Conservation (phyloP, 2,329 filamentous ascomycete genomes). For the Proliferodiscus dingleyae region DNA sequence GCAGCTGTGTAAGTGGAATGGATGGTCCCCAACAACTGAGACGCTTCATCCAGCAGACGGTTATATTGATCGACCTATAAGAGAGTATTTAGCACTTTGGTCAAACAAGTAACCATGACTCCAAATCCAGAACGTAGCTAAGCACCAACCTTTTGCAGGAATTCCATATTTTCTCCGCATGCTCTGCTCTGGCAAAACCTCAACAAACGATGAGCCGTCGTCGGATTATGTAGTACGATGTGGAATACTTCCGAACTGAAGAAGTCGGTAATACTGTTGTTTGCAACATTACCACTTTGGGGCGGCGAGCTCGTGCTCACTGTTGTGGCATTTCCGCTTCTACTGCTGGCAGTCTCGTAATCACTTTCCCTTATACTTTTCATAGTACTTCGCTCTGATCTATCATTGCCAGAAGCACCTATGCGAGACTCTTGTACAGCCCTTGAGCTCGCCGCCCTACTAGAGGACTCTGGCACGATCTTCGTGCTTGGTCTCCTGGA, state of each 20-base stretch:
- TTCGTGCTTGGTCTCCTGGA: too few species aligned
- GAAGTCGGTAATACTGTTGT: conserved; percentile 38
- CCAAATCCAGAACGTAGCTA: not conserved
- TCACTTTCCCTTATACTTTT: too few species aligned
- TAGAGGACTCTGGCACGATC: too few species aligned
- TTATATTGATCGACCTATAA: conserved; percentile 41
- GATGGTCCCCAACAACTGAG: conserved; percentile 41
- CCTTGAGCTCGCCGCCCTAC: too few species aligned
- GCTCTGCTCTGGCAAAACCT: conserved; percentile 45
- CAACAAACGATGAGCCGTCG: conserved; percentile 42
- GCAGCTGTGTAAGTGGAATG: conserved; percentile 39
- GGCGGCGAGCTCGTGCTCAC: not conserved
- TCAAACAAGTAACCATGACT: not conserved
- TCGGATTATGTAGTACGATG: conserved; percentile 45
- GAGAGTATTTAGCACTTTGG: too few species aligned
- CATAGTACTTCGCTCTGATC: too few species aligned
- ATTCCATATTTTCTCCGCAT: conserved; percentile 47
- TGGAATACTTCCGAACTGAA: conserved; percentile 47
- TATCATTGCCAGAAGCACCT: too few species aligned
- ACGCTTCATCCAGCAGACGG: conserved; percentile 40
- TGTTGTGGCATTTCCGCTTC: not conserved
- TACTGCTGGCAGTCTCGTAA: not conserved
- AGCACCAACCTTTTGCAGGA: conserved; percentile 43
- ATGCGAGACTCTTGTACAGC: too few species aligned
- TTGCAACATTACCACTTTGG: not conserved